A percentile compares a stretch with the other conserved stretches of the same genome.
Evolutionary conservation across 768 basidiomycete genomes (phyloP).

Genomic region (Russula compacta): DNA sequence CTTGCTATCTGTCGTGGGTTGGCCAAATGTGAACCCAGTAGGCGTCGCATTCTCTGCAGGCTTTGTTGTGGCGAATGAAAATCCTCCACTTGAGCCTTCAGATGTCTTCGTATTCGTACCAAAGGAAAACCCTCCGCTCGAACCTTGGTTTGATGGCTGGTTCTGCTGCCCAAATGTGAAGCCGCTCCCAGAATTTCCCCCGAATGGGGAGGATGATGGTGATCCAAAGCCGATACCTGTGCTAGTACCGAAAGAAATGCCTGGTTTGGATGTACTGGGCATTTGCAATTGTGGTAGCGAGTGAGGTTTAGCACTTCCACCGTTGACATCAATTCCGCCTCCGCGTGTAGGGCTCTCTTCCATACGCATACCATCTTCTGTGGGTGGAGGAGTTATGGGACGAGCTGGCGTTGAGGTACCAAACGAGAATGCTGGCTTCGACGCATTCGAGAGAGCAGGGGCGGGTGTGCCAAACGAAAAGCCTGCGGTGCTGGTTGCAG

Average conservation of each 20-base stretch:
- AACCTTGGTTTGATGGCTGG: slow-evolving; percentile 25
- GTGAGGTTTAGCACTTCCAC: slow-evolving; percentile 19
- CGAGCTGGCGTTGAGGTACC: slow-evolving; percentile 36
- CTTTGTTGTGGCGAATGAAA: slow-evolving; percentile 15
- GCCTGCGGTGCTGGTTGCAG: background rate
- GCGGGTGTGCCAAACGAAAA: slow-evolving; percentile 44
- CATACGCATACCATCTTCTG: slow-evolving; percentile 65
- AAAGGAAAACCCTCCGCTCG: slow-evolving; percentile 39
- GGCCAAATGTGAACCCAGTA: slow-evolving; percentile 8
- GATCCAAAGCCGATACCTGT: slow-evolving; percentile 8
- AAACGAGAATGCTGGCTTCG: slow-evolving; percentile 46
- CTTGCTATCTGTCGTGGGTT: slow-evolving; percentile 3
- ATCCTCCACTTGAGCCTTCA: slow-evolving; percentile 31
- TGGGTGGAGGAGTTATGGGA: slow-evolving; percentile 57
- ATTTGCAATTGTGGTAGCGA: slow-evolving; percentile 16
- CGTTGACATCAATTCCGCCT: slow-evolving; percentile 37
- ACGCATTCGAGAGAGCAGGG: background rate
- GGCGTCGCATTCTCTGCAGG: slow-evolving; percentile 9
- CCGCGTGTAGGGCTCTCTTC: slow-evolving; percentile 64
- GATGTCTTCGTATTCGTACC: slow-evolving; percentile 27
- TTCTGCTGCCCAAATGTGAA: slow-evolving; percentile 38
- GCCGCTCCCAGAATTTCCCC: slow-evolving; percentile 15
- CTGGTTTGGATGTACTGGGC: slow-evolving; percentile 10
- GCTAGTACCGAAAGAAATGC: slow-evolving; percentile 8
- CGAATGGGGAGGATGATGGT: slow-evolving; percentile 11